These are phyloP conservation scores for Vigna radiata DNA, from an alignment of 306 rosid species.

Conservation along the genomic window DNA sequence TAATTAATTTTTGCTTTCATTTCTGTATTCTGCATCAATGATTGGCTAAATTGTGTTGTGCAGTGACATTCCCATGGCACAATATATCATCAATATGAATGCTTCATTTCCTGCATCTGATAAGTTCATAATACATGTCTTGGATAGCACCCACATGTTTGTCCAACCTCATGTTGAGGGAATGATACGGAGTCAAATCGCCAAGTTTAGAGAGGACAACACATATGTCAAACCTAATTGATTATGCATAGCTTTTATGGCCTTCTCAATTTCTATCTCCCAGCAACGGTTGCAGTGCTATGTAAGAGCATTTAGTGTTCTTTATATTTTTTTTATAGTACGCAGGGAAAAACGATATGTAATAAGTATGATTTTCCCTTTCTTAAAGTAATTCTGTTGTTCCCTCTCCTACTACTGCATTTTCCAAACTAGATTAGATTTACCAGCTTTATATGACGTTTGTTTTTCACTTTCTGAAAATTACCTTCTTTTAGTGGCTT, in stretches of 20 bases:
- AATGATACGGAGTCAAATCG: conserved; percentile 79
- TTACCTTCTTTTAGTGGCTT: no score
- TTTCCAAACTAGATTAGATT: background rate
- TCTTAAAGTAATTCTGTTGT: background rate
- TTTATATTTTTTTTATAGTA: background rate
- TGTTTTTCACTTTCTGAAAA: no score
- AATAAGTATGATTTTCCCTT: background rate
- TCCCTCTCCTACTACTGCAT: background rate
- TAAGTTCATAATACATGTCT: conserved; percentile 75
- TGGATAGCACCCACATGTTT: conserved; percentile 86
- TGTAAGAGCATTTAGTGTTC: background rate
- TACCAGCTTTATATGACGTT: background rate
- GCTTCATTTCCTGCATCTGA: conserved; percentile 72
- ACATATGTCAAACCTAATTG: conserved; percentile 85
- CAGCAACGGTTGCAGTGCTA: background rate
- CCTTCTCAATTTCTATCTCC: background rate
- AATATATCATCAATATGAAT: conserved; percentile 82
- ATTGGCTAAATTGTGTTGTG: conserved; percentile 36
- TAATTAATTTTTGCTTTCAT: background rate
- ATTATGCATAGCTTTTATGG: conserved; percentile 10
- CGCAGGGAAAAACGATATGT: background rate
- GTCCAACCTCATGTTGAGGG: conserved; percentile 81
- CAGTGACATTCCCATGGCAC: conserved; percentile 98
- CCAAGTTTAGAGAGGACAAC: conserved; percentile 88
- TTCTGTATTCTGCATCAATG: conserved; percentile 8